Percentiles rank a stretch among this genome's conserved stretches.
Conservation (phyloP, 2,329 filamentous ascomycete genomes). For the Bipolaris gigantea region DNA sequence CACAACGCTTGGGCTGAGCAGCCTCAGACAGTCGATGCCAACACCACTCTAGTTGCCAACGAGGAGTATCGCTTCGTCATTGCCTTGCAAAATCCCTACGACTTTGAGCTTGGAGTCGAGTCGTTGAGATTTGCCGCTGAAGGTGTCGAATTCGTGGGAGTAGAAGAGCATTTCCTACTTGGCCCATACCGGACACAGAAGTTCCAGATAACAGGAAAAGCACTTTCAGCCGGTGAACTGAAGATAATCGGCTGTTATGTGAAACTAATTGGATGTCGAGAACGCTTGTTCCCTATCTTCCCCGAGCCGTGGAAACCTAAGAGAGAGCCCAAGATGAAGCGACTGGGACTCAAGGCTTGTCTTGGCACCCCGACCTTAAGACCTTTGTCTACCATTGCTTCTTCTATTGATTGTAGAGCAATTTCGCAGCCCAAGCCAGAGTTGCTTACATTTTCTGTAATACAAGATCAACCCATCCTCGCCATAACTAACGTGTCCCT, state of each 20-base stretch:
- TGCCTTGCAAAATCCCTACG: conserved; percentile 90
- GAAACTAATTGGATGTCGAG: conserved; percentile 78
- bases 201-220: conserved; percentile 69
- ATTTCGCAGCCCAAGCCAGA: conserved; percentile 38
- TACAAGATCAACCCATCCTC: conserved; percentile 76
- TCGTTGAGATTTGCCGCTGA: conserved; percentile 73
- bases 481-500: conserved; percentile 75
- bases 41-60: conserved; percentile 74
- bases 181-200: conserved; percentile 83
- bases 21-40: conserved; percentile 57
- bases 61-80: conserved; percentile 78
- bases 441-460: conserved; percentile 69
- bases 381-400: conserved; percentile 40
- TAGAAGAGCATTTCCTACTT: conserved; percentile 66
- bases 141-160: conserved; percentile 71
- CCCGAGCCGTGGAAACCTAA: conserved; percentile 72
- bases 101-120: conserved; percentile 89
- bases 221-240: conserved; percentile 67
- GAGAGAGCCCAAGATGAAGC: conserved; percentile 73
- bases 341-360: conserved; percentile 61
- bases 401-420: conserved; percentile 25
- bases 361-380: conserved; percentile 54
- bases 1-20: conserved; percentile 89
- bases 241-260: conserved; percentile 77
- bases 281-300: conserved; percentile 84